A percentile compares a stretch with the other conserved stretches of the same genome.
Conservation (phyloP, 306 rosid genomes). For the Malus orientalis region DNA sequence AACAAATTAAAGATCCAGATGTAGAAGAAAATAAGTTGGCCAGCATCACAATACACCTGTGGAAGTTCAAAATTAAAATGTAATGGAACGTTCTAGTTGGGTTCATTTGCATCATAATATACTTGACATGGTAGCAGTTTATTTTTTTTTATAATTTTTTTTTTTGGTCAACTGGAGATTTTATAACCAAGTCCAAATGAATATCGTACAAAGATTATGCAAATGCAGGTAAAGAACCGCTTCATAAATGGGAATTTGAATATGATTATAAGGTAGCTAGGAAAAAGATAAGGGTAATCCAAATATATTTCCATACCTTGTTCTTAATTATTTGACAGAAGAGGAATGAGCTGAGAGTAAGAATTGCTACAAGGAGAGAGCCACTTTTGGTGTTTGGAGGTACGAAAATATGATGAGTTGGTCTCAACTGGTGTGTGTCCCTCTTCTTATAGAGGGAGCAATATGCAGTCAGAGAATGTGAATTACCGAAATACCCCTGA, state of each 20-base stretch:
- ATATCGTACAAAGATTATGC: neutral
- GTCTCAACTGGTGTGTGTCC: conserved; percentile 22
- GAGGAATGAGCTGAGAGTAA: neutral
- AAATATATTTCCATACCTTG: neutral
- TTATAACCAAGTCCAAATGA: no score
- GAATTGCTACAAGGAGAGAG: neutral
- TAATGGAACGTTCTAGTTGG: neutral
- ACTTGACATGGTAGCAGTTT: no score
- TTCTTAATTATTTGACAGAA: neutral
- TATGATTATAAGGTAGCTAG: neutral
- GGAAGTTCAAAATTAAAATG: neutral
- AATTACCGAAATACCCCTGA: conserved; percentile 46
- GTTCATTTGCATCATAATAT: neutral
- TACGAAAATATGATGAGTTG: neutral
- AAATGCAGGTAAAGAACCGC: neutral
- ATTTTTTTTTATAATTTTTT: no score
- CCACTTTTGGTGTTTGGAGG: neutral
- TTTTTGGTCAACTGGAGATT: no score
- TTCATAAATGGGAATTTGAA: no score
- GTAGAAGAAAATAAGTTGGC: neutral
- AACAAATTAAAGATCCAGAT: neutral
- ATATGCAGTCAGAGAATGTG: neutral
- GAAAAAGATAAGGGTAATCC: neutral
- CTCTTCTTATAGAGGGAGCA: conserved; percentile 29
- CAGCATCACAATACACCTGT: neutral